phyloP scores from a whole-genome alignment of 306 rosid species.

The Vicia villosa region DNA sequence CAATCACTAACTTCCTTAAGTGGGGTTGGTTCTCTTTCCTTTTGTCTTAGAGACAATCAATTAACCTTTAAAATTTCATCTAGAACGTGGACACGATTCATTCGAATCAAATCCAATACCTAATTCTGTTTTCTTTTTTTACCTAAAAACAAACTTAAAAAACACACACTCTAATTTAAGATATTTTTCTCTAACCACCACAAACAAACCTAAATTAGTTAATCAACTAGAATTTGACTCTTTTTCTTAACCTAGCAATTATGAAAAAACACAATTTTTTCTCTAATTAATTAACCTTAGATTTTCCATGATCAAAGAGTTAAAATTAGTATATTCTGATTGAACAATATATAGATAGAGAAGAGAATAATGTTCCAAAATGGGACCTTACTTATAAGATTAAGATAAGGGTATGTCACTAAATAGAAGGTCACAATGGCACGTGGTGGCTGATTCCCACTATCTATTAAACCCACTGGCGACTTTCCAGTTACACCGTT shows the following conservation, averaged over 20 bases:
- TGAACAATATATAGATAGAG: neutral
- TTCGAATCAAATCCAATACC: conserved; percentile 38
- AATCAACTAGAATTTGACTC: neutral
- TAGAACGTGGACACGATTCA: conserved; percentile 35
- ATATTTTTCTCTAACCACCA: neutral
- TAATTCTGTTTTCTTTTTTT: conserved; percentile 17
- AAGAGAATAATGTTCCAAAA: conserved; percentile 9
- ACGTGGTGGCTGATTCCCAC: conserved; percentile 82
- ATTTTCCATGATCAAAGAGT: neutral
- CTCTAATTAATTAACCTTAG: no score
- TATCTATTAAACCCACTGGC: conserved; percentile 50
- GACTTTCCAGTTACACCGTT: conserved; percentile 91
- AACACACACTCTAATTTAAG: conserved; percentile 11
- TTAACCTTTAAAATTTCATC: conserved; percentile 20
- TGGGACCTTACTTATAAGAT: neutral
- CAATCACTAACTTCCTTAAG: conserved; percentile 34
- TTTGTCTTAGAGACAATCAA: neutral
- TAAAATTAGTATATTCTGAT: conserved; percentile 4
- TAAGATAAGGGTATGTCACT: conserved; percentile 41
- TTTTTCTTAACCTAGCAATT: neutral
- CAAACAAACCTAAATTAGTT: neutral
- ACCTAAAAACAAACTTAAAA: neutral
- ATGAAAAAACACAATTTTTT: neutral
- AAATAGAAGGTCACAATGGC: conserved; percentile 58
- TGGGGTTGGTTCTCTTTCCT: conserved; percentile 37